Conservation (phyloP, 345 rosid species). For the Moricandia moricandioides region DNA sequence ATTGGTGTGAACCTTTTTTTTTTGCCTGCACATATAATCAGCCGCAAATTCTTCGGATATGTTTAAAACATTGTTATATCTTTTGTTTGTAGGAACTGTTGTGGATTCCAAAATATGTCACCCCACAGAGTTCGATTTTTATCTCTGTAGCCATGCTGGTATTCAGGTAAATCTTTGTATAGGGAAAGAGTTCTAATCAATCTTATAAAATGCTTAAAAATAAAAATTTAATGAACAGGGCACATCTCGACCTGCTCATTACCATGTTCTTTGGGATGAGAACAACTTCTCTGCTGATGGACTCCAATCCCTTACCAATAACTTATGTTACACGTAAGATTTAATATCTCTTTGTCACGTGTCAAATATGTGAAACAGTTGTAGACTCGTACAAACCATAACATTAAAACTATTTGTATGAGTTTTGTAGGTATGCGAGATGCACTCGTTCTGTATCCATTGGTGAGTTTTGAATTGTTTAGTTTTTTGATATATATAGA, state of each 20-base stretch:
- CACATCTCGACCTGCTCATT: constrained; percentile 95
- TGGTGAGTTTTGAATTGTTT: constrained; percentile 46
- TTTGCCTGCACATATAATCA: background rate
- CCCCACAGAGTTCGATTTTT: constrained; percentile 96
- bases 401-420: background rate
- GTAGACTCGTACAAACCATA: background rate
- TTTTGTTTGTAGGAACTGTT: constrained; percentile 62
- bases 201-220: background rate
- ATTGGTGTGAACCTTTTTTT: background rate
- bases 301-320: constrained; percentile 82
- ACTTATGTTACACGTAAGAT: constrained; percentile 89
- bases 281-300: constrained; percentile 95
- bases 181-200: background rate
- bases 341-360: background rate
- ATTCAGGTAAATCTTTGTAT: constrained; percentile 58
- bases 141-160: constrained; percentile 97
- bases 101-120: constrained; percentile 98
- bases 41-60: background rate
- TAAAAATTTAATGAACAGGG: constrained; percentile 47
- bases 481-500: background rate
- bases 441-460: constrained; percentile 96
- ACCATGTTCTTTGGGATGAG: constrained; percentile 98
- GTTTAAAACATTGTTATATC: background rate
- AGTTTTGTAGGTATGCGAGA: constrained; percentile 71
- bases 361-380: background rate